phyloP scores from a whole-genome alignment of 148 eudicot species.

The Hydrangea macrophylla region DNA sequence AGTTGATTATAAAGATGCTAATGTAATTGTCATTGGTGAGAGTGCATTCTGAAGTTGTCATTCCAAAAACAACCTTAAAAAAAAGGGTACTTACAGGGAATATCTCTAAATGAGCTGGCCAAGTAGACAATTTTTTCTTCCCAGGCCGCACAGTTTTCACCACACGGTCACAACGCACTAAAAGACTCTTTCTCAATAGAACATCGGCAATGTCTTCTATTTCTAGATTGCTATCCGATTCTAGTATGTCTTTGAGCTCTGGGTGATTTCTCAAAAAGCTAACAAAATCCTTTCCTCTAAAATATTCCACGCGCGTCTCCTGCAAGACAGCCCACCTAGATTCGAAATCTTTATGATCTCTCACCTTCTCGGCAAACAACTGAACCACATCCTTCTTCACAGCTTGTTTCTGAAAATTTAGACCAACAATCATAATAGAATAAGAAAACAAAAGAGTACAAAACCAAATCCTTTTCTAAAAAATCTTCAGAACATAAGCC shows the following conservation, averaged over 20 bases:
- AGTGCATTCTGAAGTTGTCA: no score
- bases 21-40: no score
- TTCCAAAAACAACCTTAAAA: no score
- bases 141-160: slow-evolving; percentile 95
- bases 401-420: slow-evolving; percentile 70
- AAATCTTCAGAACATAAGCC: no score
- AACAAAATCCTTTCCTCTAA: slow-evolving; percentile 92
- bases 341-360: slow-evolving; percentile 87
- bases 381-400: slow-evolving; percentile 71
- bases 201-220: slow-evolving; percentile 77
- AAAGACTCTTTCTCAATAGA: slow-evolving; percentile 71
- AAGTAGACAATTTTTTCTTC: slow-evolving; percentile 90
- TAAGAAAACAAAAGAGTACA: not conserved
- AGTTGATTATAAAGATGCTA: no score
- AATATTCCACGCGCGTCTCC: slow-evolving; percentile 97
- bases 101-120: slow-evolving; percentile 98
- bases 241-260: slow-evolving; percentile 75
- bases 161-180: slow-evolving; percentile 96
- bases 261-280: slow-evolving; percentile 77
- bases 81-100: slow-evolving; percentile 56
- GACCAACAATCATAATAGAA: not conserved
- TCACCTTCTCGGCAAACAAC: slow-evolving; percentile 89
- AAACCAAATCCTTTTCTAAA: not conserved
- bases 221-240: slow-evolving; percentile 63
- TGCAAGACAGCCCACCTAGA: slow-evolving; percentile 98